Conservation (phyloP, 2,329 filamentous ascomycete genomes). For the Gaeumannomyces tritici region DNA sequence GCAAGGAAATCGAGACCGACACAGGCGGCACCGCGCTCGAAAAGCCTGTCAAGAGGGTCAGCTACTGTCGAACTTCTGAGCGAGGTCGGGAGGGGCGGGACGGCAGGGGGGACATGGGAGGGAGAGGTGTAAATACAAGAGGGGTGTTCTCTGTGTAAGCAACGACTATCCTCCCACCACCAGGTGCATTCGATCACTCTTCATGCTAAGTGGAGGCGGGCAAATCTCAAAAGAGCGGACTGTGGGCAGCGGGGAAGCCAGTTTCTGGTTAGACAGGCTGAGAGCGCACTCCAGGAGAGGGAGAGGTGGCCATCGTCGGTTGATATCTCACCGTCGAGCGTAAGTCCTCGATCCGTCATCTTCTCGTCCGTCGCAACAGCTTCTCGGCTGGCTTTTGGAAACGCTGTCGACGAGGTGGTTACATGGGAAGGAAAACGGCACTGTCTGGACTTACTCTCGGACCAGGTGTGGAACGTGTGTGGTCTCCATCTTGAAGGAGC, state of each 20-base stretch:
- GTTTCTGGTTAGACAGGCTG: constrained; percentile 2
- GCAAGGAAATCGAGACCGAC: constrained; percentile 91
- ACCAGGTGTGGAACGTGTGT: constrained; percentile 90
- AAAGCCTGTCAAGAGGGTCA: constrained; percentile 56
- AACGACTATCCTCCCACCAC: constrained; percentile 38
- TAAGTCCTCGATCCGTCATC: neutral
- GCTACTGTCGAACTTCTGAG: constrained; percentile 8
- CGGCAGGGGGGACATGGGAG: constrained; percentile 14
- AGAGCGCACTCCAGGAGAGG: constrained; percentile 4
- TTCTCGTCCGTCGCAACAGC: constrained; percentile 1
- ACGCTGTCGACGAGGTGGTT: constrained; percentile 26
- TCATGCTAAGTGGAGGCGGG: constrained; percentile 21
- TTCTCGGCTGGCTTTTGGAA: constrained; percentile 2
- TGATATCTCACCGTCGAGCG: constrained; percentile 5
- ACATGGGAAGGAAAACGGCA: constrained; percentile 52
- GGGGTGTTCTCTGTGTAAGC: constrained; percentile 28
- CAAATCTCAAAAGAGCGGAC: constrained; percentile 14
- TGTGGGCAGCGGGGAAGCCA: constrained; percentile 3
- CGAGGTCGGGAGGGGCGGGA: constrained; percentile 13
- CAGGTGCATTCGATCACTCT: constrained; percentile 26
- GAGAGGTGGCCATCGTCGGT: constrained; percentile 3
- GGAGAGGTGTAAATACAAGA: constrained; percentile 52
- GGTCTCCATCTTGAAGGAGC: constrained; percentile 94
- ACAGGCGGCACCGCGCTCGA: constrained; percentile 76
- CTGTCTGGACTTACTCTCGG: constrained; percentile 92